Conservation (phyloP, 257 asterid genomes). For the Thymus quinquecostatus region DNA sequence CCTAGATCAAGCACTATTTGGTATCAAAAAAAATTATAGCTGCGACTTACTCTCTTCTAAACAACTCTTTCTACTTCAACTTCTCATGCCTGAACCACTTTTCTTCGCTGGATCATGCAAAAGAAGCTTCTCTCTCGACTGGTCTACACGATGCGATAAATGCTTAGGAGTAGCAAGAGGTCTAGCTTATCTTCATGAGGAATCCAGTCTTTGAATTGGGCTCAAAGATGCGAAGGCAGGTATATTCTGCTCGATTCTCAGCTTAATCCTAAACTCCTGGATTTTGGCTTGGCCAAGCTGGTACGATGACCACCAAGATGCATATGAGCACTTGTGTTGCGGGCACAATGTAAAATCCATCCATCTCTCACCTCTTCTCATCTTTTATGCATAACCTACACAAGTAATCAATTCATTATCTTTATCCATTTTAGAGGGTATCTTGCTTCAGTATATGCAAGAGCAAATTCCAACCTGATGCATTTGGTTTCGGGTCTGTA, state of each 20-base stretch:
- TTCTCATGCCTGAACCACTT: neutral
- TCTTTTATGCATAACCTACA: no score
- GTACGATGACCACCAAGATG: slow-evolving; percentile 61
- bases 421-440: slow-evolving; percentile 47
- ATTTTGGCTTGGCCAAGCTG: slow-evolving; percentile 69
- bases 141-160: slow-evolving; percentile 61
- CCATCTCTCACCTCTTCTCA: no score
- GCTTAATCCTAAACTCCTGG: slow-evolving; percentile 56
- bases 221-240: slow-evolving; percentile 71
- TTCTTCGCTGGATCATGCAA: slow-evolving; percentile 40
- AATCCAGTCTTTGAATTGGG: slow-evolving; percentile 55
- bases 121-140: slow-evolving; percentile 45
- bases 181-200: slow-evolving; percentile 71
- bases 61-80: neutral
- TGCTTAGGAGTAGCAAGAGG: slow-evolving; percentile 82
- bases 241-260: slow-evolving; percentile 58
- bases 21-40: slow-evolving; percentile 30
- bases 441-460: slow-evolving; percentile 72
- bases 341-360: slow-evolving; percentile 74
- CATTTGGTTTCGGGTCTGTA: slow-evolving; percentile 64
- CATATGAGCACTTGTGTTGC: slow-evolving; percentile 82
- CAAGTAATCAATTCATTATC: neutral
- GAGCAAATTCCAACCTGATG: slow-evolving; percentile 69
- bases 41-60: neutral
- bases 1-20: slow-evolving; percentile 74